Evolutionary conservation across 305 asterid species (phyloP).

Genomic region (Ilex paraguariensis): DNA sequence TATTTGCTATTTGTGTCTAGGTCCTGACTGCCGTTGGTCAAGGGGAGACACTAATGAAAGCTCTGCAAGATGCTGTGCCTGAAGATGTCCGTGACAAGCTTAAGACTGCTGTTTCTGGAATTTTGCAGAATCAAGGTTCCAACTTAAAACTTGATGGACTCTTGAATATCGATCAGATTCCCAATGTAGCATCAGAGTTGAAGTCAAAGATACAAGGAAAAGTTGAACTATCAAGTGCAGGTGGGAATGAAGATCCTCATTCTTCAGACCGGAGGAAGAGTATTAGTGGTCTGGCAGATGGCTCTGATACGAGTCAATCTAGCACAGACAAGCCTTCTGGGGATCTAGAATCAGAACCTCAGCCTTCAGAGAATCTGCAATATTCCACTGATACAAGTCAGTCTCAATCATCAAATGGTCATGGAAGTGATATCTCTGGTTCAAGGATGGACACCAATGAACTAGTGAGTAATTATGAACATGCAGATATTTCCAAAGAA

Average conservation of each 20-base stretch:
- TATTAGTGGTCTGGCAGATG: constrained; percentile 30
- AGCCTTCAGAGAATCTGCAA: constrained; percentile 31
- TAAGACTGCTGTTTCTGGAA: constrained; percentile 65
- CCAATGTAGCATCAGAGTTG: constrained; percentile 38
- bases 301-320: constrained; percentile 26
- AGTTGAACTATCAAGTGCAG: constrained; percentile 19
- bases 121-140: constrained; percentile 52
- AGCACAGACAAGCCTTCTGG: constrained; percentile 33
- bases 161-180: constrained; percentile 30
- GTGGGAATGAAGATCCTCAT: constrained; percentile 30
- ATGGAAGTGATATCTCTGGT: constrained; percentile 26
- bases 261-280: constrained; percentile 30
- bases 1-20: constrained; percentile 24
- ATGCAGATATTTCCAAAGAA: constrained; percentile 27
- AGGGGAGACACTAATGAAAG: constrained; percentile 84
- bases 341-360: constrained; percentile 38
- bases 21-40: constrained; percentile 82
- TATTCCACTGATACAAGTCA: constrained; percentile 28
- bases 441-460: constrained; percentile 25
- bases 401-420: constrained; percentile 25
- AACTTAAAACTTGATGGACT: constrained; percentile 53
- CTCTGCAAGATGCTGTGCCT: constrained; percentile 98
- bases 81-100: constrained; percentile 92
- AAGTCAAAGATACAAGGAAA: constrained; percentile 38
- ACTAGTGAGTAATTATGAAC: constrained; percentile 24